Conservation (phyloP, 306 rosid species). For the Sicyos edulis region DNA sequence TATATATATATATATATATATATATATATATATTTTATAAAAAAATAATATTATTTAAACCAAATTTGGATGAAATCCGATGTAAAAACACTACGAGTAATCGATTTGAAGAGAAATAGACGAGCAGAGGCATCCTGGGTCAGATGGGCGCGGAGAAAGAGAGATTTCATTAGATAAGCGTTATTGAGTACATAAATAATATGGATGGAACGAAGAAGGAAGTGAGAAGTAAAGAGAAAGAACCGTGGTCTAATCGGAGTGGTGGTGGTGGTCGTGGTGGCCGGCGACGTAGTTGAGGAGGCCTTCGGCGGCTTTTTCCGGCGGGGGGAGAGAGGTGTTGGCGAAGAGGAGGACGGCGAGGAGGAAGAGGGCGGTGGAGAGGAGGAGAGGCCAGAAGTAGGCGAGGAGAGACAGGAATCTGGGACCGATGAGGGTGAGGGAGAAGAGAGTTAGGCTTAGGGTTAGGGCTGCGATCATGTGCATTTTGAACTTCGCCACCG, state of each 20-base stretch:
- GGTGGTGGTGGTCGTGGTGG: conserved; percentile 32
- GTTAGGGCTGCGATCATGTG: conserved; percentile 33
- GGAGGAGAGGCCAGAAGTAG: conserved; percentile 87
- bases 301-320: conserved; percentile 44
- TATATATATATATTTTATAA: no score
- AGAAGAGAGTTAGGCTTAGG: conserved; percentile 23
- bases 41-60: no score
- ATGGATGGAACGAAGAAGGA: no score
- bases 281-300: conserved; percentile 82
- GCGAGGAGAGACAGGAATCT: conserved; percentile 51
- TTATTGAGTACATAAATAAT: neutral
- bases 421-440: conserved; percentile 43
- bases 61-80: no score
- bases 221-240: neutral
- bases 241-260: conserved; percentile 30
- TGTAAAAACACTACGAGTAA: neutral
- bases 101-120: neutral
- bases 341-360: conserved; percentile 55
- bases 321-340: conserved; percentile 36
- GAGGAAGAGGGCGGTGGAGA: conserved; percentile 78
- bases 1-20: no score
- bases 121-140: neutral
- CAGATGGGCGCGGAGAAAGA: neutral
- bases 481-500: conserved; percentile 42
- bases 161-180: neutral